These are phyloP conservation scores for Aureobasidium melanogenum DNA, from an alignment of 2,329 filamentous ascomycete genomes.

Conservation along the genomic window DNA sequence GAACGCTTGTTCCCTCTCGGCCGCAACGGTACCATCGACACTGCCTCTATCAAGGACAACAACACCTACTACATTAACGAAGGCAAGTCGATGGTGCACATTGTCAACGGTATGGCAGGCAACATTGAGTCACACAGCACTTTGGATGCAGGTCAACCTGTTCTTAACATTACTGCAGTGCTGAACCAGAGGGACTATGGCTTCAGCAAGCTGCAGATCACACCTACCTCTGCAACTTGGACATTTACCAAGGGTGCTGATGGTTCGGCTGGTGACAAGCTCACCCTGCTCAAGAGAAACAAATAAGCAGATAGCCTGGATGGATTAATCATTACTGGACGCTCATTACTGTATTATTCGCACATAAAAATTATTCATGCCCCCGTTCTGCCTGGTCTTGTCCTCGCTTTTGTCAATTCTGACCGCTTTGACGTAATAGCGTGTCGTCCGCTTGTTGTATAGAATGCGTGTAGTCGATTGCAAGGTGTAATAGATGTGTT, in stretches of 20 bases:
- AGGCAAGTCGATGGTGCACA: constrained; percentile 41
- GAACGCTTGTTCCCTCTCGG: constrained; percentile 34
- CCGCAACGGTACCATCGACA: constrained; percentile 34
- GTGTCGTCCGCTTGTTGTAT: background rate
- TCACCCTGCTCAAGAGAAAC: constrained; percentile 28
- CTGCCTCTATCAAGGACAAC: constrained; percentile 35
- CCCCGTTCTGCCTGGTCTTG: background rate
- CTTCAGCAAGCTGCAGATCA: constrained; percentile 39
- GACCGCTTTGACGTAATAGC: background rate
- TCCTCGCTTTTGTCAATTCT: background rate
- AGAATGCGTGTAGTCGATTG: background rate
- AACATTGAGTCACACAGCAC: constrained; percentile 43
- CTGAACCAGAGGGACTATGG: constrained; percentile 41
- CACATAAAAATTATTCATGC: background rate
- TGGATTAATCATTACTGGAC: background rate
- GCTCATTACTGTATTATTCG: background rate
- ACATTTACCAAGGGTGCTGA: constrained; percentile 37
- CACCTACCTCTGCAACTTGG: constrained; percentile 34
- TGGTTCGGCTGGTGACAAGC: constrained; percentile 31
- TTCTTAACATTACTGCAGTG: constrained; percentile 36
- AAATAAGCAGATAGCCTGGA: constrained; percentile 14
- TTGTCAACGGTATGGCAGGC: constrained; percentile 46
- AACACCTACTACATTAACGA: constrained; percentile 41
- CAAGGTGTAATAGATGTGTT: background rate
- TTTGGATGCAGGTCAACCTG: constrained; percentile 25